A percentile compares a stretch with the other conserved stretches of the same genome.
Conservation (phyloP, 1,139 yeast genomes). For the Saccharomyces hybrid region DNA sequence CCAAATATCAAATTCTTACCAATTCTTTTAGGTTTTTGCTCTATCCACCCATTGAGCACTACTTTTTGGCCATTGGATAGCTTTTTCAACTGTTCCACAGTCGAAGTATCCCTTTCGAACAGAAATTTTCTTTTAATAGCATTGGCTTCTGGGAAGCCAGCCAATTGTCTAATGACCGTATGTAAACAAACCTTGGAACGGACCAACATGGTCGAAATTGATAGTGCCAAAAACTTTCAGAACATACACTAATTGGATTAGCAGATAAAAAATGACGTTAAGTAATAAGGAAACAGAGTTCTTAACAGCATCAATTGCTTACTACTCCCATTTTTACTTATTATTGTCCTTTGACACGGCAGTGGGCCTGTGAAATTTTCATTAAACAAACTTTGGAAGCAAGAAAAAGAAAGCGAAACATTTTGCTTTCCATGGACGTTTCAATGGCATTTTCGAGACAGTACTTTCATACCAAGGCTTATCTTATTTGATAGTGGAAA, state of each 20-base stretch:
- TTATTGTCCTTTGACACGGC: background rate
- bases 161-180: background rate
- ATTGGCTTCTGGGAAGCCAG: background rate
- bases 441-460: background rate
- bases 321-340: background rate
- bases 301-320: background rate
- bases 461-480: background rate
- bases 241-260: background rate
- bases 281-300: background rate
- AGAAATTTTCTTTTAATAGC: constrained; percentile 3
- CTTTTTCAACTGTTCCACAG: constrained; percentile 1
- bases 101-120: constrained; percentile 2
- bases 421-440: background rate
- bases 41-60: constrained; percentile 71
- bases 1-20: constrained; percentile 60
- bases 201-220: background rate
- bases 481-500: background rate
- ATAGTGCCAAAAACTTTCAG: background rate
- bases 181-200: background rate
- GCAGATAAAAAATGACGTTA: background rate
- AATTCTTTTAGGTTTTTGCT: constrained; percentile 59
- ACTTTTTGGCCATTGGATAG: constrained; percentile 16
- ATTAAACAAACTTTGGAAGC: background rate
- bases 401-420: background rate
- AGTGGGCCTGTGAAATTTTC: background rate